phyloP scores from a whole-genome alignment of 768 basidiomycete genomes.

The Kwoniella sp. region DNA sequence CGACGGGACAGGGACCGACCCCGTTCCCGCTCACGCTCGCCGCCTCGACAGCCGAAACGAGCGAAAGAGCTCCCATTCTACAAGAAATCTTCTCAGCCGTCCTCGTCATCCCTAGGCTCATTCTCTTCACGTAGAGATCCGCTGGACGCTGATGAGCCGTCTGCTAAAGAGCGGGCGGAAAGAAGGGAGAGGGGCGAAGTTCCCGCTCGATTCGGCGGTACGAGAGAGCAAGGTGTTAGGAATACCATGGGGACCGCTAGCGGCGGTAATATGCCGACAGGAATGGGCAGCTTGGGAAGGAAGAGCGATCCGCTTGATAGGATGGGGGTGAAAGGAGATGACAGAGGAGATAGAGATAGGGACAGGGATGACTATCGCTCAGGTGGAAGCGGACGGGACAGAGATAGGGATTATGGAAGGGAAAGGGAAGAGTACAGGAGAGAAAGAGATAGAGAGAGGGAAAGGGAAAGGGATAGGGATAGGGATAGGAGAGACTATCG shows the following conservation, averaged over 20 bases:
- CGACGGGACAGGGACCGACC: slow-evolving; percentile 25
- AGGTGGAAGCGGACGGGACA: slow-evolving; percentile 12
- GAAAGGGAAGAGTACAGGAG: slow-evolving; percentile 13
- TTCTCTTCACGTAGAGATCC: slow-evolving; percentile 47
- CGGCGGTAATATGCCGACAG: slow-evolving; percentile 2
- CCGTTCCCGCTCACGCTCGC: slow-evolving; percentile 36
- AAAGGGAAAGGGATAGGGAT: slow-evolving; percentile 13
- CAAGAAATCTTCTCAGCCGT: slow-evolving; percentile 52
- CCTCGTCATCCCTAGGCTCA: slow-evolving; percentile 39
- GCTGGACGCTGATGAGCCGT: slow-evolving; percentile 37
- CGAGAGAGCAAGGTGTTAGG: slow-evolving; percentile 47
- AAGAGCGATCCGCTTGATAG: slow-evolving; percentile 41
- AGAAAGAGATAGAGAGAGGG: slow-evolving; percentile 15
- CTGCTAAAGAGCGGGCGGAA: slow-evolving; percentile 39
- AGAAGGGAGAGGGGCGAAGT: slow-evolving; percentile 44
- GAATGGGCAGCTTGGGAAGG: slow-evolving; percentile 38
- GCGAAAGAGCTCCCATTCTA: slow-evolving; percentile 56
- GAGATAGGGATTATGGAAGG: slow-evolving; percentile 15
- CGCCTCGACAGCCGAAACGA: slow-evolving; percentile 26
- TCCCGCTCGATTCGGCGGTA: slow-evolving; percentile 47
- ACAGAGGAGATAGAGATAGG: slow-evolving; percentile 3
- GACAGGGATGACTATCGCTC: slow-evolving; percentile 12
- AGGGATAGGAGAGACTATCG: slow-evolving; percentile 11
- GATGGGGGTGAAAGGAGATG: slow-evolving; percentile 34
- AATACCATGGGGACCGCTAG: slow-evolving; percentile 45